Evolutionary conservation across 2,329 filamentous ascomycete genomes (phyloP).

Genomic region (Rhytidhysteron rufulum): DNA sequence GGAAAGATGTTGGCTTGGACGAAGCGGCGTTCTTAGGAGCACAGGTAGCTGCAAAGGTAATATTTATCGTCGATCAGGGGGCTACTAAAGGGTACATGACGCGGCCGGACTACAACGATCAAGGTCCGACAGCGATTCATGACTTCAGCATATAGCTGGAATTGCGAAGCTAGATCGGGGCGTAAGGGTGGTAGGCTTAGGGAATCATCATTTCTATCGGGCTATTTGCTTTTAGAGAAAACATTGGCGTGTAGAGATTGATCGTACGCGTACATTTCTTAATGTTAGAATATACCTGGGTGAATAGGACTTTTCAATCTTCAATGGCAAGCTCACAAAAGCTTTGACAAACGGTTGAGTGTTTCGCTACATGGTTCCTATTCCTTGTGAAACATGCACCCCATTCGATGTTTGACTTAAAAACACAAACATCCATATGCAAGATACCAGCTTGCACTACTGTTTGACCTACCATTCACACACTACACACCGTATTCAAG

Average conservation of each 20-base stretch:
- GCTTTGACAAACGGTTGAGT: too few species aligned
- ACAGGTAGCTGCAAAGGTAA: slow-evolving; percentile 75
- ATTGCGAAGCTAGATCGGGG: not conserved
- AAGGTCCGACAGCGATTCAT: slow-evolving; percentile 62
- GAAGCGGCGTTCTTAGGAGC: slow-evolving; percentile 84
- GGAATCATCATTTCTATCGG: too few species aligned
- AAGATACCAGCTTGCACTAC: too few species aligned
- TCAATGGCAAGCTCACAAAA: too few species aligned
- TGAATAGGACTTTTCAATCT: too few species aligned
- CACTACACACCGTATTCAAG: too few species aligned
- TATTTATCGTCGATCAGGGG: slow-evolving; percentile 67
- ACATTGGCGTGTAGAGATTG: not conserved
- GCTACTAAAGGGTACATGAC: slow-evolving; percentile 66
- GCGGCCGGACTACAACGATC: slow-evolving; percentile 64
- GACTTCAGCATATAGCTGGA: slow-evolving; percentile 41
- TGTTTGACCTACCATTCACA: too few species aligned
- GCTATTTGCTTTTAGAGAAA: not conserved
- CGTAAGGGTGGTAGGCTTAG: not conserved
- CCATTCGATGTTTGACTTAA: too few species aligned
- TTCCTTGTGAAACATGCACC: too few species aligned
- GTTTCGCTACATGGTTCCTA: too few species aligned
- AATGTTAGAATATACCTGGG: not conserved
- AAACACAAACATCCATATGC: too few species aligned
- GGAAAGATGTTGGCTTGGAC: slow-evolving; percentile 73
- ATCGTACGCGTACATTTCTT: not conserved